These are phyloP conservation scores for Cordyceps tenuipes DNA, from an alignment of 2,329 filamentous ascomycete species.

Conservation along the genomic window DNA sequence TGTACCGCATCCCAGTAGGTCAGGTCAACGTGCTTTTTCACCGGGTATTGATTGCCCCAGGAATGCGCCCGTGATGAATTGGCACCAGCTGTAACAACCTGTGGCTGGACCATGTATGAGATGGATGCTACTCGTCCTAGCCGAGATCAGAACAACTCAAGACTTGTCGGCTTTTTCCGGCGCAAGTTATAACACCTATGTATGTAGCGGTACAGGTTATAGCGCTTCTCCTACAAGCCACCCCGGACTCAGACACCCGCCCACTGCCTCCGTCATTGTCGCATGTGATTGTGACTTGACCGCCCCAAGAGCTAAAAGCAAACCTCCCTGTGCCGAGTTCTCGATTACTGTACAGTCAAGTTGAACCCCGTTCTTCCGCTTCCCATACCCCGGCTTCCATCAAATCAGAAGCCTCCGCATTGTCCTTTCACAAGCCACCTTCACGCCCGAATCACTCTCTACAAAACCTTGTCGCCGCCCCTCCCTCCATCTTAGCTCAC, in stretches of 20 bases:
- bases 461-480: constrained; percentile 10
- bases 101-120: not conserved
- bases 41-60: not conserved
- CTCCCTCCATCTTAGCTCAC: not conserved
- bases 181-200: not conserved
- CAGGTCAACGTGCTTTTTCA: not conserved
- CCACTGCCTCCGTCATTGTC: constrained; percentile 3
- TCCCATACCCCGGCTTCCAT: constrained; percentile 6
- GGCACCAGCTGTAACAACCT: too few relatives aligned
- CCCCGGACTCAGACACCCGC: not conserved
- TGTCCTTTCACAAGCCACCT: constrained; percentile 6
- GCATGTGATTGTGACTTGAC: constrained; percentile 9
- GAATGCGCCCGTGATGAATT: not conserved
- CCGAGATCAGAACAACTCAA: not conserved
- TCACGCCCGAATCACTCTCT: constrained; percentile 2
- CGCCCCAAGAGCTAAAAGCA: constrained; percentile 1
- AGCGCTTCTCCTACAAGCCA: too few relatives aligned
- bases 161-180: not conserved
- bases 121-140: not conserved
- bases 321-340: not conserved
- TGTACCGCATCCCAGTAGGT: not conserved
- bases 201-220: too few relatives aligned
- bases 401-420: constrained; percentile 7
- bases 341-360: not conserved
- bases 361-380: not conserved